Conservation (phyloP, 2,329 filamentous ascomycete genomes). For the Scedosporium boydii region DNA sequence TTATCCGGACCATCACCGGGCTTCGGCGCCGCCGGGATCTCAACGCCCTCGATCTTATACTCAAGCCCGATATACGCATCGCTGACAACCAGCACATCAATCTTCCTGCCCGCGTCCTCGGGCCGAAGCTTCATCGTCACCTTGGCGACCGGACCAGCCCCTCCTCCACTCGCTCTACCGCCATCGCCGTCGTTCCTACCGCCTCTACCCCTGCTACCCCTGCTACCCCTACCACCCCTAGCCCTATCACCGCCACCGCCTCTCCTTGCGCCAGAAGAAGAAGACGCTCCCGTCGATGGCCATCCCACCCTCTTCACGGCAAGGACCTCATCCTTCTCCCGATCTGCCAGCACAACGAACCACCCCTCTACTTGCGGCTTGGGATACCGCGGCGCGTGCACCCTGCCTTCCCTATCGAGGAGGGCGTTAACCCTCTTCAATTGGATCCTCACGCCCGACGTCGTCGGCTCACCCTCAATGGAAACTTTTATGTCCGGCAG, state of each 20-base stretch:
- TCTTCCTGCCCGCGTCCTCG: conserved; percentile 39
- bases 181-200: conserved; percentile 14
- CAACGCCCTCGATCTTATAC: conserved; percentile 36
- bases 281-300: conserved; percentile 24
- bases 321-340: conserved; percentile 63
- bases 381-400: conserved; percentile 83
- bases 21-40: conserved; percentile 39
- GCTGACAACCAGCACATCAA: conserved; percentile 72
- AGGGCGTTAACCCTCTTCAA: conserved; percentile 60
- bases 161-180: conserved; percentile 18
- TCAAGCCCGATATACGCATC: conserved; percentile 79
- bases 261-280: neutral
- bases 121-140: conserved; percentile 51
- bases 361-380: conserved; percentile 93
- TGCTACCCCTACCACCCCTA: conserved; percentile 8
- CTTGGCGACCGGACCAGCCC: conserved; percentile 40
- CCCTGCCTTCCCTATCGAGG: conserved; percentile 56
- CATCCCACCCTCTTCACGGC: conserved; percentile 82
- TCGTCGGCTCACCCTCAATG: conserved; percentile 37
- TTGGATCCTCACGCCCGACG: conserved; percentile 46
- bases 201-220: conserved; percentile 7
- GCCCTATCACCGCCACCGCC: conserved; percentile 13
- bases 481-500: conserved; percentile 62
- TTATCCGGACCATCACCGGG: conserved; percentile 25
- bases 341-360: conserved; percentile 70